phyloP scores from a whole-genome alignment of 306 rosid genomes.

The Carpinus viminea region DNA sequence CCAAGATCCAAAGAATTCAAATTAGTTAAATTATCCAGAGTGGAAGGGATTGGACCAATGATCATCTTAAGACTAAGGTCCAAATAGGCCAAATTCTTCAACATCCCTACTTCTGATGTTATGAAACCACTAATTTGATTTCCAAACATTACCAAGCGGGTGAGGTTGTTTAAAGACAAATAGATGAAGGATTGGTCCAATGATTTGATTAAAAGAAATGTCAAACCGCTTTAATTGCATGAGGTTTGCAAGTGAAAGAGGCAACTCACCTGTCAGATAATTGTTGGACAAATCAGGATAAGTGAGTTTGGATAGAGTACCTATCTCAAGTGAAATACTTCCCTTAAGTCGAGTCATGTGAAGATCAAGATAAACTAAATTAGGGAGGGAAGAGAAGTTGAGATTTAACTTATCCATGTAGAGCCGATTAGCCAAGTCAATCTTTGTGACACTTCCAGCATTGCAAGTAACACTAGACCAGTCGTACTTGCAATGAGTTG shows the following conservation, averaged over 20 bases:
- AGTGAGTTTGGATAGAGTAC: neutral
- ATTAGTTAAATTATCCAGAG: too few species aligned
- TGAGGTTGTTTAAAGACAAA: too few species aligned
- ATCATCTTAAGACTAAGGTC: too few species aligned
- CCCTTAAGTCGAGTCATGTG: neutral
- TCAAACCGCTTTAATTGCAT: neutral
- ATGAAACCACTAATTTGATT: too few species aligned
- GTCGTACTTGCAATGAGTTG: neutral
- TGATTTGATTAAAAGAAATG: neutral
- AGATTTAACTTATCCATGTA: neutral
- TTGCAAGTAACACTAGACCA: neutral
- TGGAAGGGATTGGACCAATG: too few species aligned
- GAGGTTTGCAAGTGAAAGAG: neutral
- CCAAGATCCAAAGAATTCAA: too few species aligned
- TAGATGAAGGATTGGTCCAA: neutral
- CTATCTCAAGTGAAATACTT: neutral
- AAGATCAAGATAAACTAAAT: neutral
- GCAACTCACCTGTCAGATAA: neutral
- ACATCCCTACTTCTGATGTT: too few species aligned
- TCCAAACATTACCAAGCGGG: too few species aligned
- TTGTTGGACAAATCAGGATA: slow-evolving; percentile 12
- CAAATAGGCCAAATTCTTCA: too few species aligned
- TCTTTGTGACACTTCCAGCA: neutral
- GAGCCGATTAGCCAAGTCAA: neutral
- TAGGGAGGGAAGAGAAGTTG: neutral